A percentile compares a stretch with the other conserved stretches of the same genome.
Conservation (phyloP, 331 rosid species). For the Malus hybrid region DNA sequence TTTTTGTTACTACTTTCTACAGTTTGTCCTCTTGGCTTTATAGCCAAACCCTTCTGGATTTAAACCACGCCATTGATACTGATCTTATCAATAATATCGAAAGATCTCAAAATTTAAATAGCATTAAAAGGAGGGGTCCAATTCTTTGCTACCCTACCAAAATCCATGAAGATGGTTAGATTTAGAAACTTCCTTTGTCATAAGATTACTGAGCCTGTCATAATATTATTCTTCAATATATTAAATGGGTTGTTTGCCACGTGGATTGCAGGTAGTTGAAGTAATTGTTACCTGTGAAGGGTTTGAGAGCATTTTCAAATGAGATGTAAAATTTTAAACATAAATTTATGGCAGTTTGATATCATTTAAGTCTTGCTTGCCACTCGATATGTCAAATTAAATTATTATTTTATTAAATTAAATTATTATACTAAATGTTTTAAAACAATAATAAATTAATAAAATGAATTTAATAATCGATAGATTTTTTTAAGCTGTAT, state of each 20-base stretch:
- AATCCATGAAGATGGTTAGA: neutral
- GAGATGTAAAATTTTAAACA: no score
- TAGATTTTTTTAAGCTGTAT: no score
- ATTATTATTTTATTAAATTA: no score
- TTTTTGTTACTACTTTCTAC: neutral
- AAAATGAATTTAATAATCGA: no score
- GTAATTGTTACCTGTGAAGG: neutral
- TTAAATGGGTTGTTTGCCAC: constrained; percentile 10
- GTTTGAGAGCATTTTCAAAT: no score
- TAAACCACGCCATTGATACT: neutral
- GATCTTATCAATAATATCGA: neutral
- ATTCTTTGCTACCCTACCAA: constrained; percentile 7
- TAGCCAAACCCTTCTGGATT: neutral
- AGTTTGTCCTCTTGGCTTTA: neutral
- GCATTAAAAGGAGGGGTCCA: constrained; percentile 3
- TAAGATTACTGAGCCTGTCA: neutral
- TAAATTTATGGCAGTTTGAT: no score
- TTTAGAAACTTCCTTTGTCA: neutral
- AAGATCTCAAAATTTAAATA: neutral
- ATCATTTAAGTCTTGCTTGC: no score
- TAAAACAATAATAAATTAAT: no score
- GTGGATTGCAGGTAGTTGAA: constrained; percentile 2
- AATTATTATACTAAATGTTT: no score
- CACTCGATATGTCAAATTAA: no score
- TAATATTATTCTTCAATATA: neutral